Evolutionary conservation across 1,284 basidiomycete genomes (phyloP).

Genomic region (Farysia itapuensis): DNA sequence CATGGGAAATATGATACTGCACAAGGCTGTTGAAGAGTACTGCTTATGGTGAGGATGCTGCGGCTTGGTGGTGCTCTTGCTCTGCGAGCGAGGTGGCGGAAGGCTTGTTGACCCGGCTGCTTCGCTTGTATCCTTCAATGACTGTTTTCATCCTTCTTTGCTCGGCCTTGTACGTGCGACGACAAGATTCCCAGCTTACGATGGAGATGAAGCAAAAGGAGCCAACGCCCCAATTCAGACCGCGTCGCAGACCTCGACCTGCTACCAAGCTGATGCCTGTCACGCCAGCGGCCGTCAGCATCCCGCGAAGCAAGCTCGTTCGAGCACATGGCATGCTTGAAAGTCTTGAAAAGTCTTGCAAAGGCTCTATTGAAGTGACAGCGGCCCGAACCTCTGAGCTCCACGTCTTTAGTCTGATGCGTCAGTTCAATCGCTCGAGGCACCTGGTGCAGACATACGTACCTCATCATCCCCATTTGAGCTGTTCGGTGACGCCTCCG

Average conservation of each 20-base stretch:
- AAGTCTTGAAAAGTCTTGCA: slow-evolving; percentile 22
- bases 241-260: slow-evolving; percentile 26
- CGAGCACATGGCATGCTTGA: slow-evolving; percentile 35
- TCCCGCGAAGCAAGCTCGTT: slow-evolving; percentile 27
- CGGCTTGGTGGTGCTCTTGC: too few species aligned
- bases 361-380: slow-evolving; percentile 13
- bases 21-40: too few species aligned
- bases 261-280: slow-evolving; percentile 35
- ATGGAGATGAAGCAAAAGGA: slow-evolving; percentile 33
- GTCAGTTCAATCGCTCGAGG: too few species aligned
- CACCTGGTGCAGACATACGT: too few species aligned
- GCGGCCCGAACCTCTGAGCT: slow-evolving; percentile 26
- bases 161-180: slow-evolving; percentile 32
- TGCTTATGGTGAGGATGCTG: too few species aligned
- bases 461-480: too few species aligned
- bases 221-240: slow-evolving; percentile 44
- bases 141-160: slow-evolving; percentile 33
- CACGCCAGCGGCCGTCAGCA: slow-evolving; percentile 38
- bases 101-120: background rate
- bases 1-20: too few species aligned
- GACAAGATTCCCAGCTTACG: slow-evolving; percentile 35
- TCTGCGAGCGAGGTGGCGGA: slow-evolving; percentile 3
- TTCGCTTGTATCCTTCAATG: slow-evolving; percentile 25
- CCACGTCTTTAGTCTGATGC: too few species aligned
- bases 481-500: too few species aligned